Base-by-base conservation (phyloP, 2,329 filamentous ascomycete genomes). In the Penicillium vulpinum region DNA sequence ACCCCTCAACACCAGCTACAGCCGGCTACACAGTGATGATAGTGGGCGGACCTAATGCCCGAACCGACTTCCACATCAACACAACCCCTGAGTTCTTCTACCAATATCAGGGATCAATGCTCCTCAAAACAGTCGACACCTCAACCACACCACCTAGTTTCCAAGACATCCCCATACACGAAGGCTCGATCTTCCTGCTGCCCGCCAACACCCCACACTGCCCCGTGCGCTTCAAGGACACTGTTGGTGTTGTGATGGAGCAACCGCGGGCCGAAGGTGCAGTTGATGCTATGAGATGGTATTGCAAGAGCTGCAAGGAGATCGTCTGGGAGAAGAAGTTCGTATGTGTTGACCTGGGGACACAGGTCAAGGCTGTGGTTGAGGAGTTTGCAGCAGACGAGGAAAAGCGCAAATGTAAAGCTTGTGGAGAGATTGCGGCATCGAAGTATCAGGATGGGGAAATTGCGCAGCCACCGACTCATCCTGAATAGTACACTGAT, bases 31-130 rank as follows among this genome's bases (percentile, higher is more conserved):
- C 97, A 70, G 92, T 92, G 61, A 80, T 80, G 89, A 92, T 96
- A 67, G 92, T 99, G 61, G 94, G 94, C 72, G 94, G 94, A 13
- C 94, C 94, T 69, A 97, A 97, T 76, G 91, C 91, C 59, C 87
- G 94, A 62, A 97, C 92, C 54, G 94, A 97, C 81, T 99, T 97
- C 81, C 94, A 97, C 83, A 93, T 97, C 84, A 97, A 97, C 82
- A 81, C 87, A 68, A 97, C 93, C 0, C 87, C 94, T 13, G 94
- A 97, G 76, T 97, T 92, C 88, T 99, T 97, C 85, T 97, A 94
- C 83, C 93, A 97, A 77, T 87, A 96, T 83, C 87, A 88, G 68
- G 94, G 94, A 64, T 87, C 88, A 64, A 97, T 97, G 93, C 82
- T 94, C 56, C 88, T 99, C 66, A 96, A 95, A 73, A 89, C 94